phyloP scores from a whole-genome alignment of 1,284 basidiomycete species.

The Cutaneotrichosporon mucoides region DNA sequence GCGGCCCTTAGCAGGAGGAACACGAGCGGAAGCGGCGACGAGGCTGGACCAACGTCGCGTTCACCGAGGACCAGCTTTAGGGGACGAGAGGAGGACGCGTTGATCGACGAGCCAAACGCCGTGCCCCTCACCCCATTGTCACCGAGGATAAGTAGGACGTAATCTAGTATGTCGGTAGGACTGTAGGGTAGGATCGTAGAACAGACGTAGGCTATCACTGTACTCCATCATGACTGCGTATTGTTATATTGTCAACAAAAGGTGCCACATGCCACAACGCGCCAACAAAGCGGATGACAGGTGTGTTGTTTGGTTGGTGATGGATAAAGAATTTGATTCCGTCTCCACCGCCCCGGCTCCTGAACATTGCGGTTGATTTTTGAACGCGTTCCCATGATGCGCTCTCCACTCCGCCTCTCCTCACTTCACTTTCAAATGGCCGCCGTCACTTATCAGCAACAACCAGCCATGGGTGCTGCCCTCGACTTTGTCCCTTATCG shows the following conservation, averaged over 20 bases:
- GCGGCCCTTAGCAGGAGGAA: neutral
- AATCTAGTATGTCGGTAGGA: neutral
- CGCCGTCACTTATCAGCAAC: neutral
- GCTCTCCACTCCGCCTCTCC: too few relatives aligned
- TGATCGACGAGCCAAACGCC: neutral
- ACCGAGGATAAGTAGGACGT: neutral
- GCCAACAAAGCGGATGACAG: too few relatives aligned
- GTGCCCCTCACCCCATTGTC: neutral
- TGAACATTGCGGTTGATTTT: neutral
- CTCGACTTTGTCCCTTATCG: constrained; percentile 11
- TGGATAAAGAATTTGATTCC: neutral
- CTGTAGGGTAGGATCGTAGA: neutral
- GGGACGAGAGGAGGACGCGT: neutral
- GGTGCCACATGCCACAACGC: too few relatives aligned
- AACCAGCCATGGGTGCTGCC: neutral
- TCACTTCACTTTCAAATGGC: neutral
- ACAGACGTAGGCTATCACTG: neutral
- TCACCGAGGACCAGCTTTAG: neutral
- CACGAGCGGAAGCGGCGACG: neutral
- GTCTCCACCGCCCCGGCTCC: neutral
- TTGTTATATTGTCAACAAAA: neutral
- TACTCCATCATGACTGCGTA: neutral
- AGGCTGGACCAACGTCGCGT: neutral
- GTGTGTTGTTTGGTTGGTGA: too few relatives aligned
- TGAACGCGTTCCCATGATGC: neutral